Evolutionary conservation across 352 stramenopile species (phyloP).

Genomic region (Phytophthora crassamura): DNA sequence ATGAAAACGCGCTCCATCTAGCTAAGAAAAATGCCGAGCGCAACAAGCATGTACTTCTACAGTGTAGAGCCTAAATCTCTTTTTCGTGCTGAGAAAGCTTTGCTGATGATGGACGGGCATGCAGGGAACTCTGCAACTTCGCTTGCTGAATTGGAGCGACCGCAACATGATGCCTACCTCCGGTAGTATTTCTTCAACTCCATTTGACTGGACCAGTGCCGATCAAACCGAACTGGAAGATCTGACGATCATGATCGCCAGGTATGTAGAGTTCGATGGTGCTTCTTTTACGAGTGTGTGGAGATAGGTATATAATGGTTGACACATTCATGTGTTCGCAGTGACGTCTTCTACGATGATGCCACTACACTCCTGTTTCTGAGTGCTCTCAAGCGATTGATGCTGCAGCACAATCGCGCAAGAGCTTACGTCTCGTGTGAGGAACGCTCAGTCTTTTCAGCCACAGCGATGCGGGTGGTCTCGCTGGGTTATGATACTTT

Average conservation of each 20-base stretch:
- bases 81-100: background rate
- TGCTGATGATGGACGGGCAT: constrained; percentile 5
- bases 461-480: constrained; percentile 49
- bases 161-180: background rate
- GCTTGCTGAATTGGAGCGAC: constrained; percentile 24
- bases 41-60: constrained; percentile 42
- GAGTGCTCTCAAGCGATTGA: constrained; percentile 41
- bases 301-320: too few species aligned
- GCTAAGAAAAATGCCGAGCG: constrained; percentile 42
- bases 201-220: constrained; percentile 34
- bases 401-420: constrained; percentile 33
- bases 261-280: constrained; percentile 29
- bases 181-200: background rate
- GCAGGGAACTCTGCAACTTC: constrained; percentile 33
- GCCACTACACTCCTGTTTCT: constrained; percentile 50
- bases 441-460: constrained; percentile 67
- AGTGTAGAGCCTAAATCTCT: background rate
- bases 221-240: constrained; percentile 28
- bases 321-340: constrained; percentile 28
- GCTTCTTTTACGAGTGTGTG: background rate
- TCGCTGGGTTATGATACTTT: constrained; percentile 68
- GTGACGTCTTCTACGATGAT: constrained; percentile 79
- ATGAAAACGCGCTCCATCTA: constrained; percentile 44
- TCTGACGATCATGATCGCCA: constrained; percentile 39
- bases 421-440: constrained; percentile 50